These are phyloP conservation scores for Lolium rigidum DNA, from an alignment of 176 grass and related monocot genomes.

Conservation along the genomic window DNA sequence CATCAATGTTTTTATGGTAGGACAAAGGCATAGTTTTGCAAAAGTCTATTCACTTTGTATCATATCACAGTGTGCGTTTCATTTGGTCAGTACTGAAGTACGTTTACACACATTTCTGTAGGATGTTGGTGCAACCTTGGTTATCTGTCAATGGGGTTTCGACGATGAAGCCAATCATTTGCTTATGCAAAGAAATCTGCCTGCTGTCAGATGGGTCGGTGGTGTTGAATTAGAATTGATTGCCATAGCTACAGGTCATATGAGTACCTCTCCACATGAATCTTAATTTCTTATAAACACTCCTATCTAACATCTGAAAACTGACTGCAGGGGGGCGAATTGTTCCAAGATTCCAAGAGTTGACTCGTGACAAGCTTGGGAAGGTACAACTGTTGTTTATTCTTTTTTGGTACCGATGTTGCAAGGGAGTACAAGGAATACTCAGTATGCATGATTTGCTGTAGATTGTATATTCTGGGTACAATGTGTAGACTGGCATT, in stretches of 20 bases:
- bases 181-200: slow-evolving; percentile 86
- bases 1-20: background rate
- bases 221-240: slow-evolving; percentile 97
- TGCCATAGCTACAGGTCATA: slow-evolving; percentile 89
- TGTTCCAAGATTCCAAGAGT: slow-evolving; percentile 89
- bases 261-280: slow-evolving; percentile 6
- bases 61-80: background rate
- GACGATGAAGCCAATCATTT: slow-evolving; percentile 98
- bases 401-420: background rate
- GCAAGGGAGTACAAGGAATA: background rate
- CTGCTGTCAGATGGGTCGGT: slow-evolving; percentile 98
- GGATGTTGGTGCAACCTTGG: slow-evolving; percentile 90
- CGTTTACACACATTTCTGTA: slow-evolving; percentile 21
- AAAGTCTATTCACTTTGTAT: background rate
- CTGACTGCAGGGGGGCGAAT: slow-evolving; percentile 70
- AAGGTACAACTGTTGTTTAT: slow-evolving; percentile 59
- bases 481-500: background rate
- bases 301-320: slow-evolving; percentile 34
- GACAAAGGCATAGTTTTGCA: background rate
- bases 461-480: background rate
- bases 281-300: background rate
- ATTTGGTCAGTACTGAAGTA: background rate
- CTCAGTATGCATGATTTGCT: background rate
- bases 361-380: slow-evolving; percentile 78
- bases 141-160: slow-evolving; percentile 97